These are phyloP conservation scores for Candida pseudocylindracea DNA, from an alignment of 1,139 yeast species.

Conservation along the genomic window DNA sequence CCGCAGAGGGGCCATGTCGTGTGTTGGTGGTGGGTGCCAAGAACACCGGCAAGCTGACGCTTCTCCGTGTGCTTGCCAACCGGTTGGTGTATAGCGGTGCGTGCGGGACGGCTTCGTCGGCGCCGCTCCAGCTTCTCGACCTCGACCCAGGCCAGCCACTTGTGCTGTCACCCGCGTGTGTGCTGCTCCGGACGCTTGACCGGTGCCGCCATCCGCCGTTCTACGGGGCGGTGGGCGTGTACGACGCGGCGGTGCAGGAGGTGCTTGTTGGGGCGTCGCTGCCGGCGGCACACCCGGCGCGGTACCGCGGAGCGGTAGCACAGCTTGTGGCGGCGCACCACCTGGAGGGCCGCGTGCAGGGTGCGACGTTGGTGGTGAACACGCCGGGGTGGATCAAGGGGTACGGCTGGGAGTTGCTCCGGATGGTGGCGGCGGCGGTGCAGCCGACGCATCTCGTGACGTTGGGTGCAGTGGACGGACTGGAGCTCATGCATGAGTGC, in stretches of 20 bases:
- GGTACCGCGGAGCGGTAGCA: constrained; percentile 24
- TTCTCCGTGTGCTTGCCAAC: constrained; percentile 34
- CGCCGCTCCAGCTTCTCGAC: constrained; percentile 30
- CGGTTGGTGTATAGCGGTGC: constrained; percentile 6
- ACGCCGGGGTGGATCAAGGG: constrained; percentile 95
- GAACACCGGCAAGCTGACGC: constrained; percentile 71
- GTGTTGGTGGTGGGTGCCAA: constrained; percentile 22
- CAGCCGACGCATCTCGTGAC: no score
- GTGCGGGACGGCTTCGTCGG: constrained; percentile 1
- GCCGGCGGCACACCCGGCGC: constrained; percentile 47
- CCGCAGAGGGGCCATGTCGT: no score
- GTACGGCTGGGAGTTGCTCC: constrained; percentile 46
- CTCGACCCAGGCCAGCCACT: constrained; percentile 77
- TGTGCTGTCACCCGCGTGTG: constrained; percentile 16
- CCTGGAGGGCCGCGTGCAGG: constrained; percentile 7
- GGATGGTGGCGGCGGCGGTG: no score
- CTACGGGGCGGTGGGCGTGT: constrained; percentile 7
- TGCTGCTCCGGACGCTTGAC: constrained; percentile 48
- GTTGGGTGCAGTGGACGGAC: no score
- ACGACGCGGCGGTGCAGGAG: constrained; percentile 2
- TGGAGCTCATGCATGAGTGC: no score
- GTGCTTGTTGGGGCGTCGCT: constrained; percentile 31
- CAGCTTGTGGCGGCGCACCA: constrained; percentile 16
- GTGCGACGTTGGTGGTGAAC: constrained; percentile 37
- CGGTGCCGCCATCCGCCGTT: constrained; percentile 15